phyloP scores from a whole-genome alignment of 2,329 filamentous ascomycete genomes.

The Penicillium corylophilum region DNA sequence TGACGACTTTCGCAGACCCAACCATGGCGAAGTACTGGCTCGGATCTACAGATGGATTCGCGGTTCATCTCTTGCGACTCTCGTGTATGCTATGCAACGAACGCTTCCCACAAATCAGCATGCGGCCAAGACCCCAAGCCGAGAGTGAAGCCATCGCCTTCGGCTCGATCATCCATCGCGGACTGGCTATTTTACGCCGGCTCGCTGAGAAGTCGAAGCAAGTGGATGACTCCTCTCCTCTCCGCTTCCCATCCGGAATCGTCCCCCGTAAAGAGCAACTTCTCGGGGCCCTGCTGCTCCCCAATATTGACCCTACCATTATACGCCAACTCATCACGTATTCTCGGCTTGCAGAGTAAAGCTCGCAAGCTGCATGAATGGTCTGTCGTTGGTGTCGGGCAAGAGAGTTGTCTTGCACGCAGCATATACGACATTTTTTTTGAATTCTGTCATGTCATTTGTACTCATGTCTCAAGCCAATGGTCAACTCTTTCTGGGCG shows the following conservation, averaged over 20 bases:
- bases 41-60: slow-evolving; percentile 78
- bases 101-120: slow-evolving; percentile 48
- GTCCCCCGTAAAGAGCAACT: slow-evolving; percentile 67
- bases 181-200: slow-evolving; percentile 65
- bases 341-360: slow-evolving; percentile 53
- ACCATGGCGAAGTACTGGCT: slow-evolving; percentile 77
- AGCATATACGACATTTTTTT: slow-evolving; percentile 23
- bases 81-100: slow-evolving; percentile 69
- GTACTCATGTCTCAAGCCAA: slow-evolving; percentile 22
- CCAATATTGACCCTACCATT: slow-evolving; percentile 62
- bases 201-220: slow-evolving; percentile 65
- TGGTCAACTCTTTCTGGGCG: slow-evolving; percentile 18
- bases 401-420: slow-evolving; percentile 2
- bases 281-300: slow-evolving; percentile 65
- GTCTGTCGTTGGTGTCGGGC: neutral
- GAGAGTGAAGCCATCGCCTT: slow-evolving; percentile 46
- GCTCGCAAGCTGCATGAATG: slow-evolving; percentile 7
- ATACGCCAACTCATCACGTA: slow-evolving; percentile 68
- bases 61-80: slow-evolving; percentile 73
- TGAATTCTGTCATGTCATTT: slow-evolving; percentile 28
- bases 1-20: slow-evolving; percentile 73
- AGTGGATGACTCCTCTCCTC: slow-evolving; percentile 53
- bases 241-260: slow-evolving; percentile 58
- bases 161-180: slow-evolving; percentile 62
- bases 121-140: slow-evolving; percentile 38